phyloP scores from a whole-genome alignment of 441 rosid genomes.

The Corymbia calophylla region DNA sequence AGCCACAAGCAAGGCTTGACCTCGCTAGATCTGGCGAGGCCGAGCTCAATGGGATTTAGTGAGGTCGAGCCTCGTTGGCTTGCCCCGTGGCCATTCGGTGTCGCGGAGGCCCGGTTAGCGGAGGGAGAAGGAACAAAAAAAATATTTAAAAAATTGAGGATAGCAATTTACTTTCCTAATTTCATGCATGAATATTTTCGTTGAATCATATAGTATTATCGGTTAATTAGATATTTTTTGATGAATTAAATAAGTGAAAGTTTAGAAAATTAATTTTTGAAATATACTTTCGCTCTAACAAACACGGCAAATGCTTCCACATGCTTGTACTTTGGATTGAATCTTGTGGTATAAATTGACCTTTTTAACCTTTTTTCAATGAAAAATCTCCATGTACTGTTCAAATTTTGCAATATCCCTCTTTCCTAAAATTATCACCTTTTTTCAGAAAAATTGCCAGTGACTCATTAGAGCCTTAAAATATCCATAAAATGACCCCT shows the following conservation, averaged over 20 bases:
- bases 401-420: background rate
- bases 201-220: background rate
- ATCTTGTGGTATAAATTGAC: background rate
- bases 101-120: background rate
- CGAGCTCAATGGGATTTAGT: accelerated
- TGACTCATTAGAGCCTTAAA: background rate
- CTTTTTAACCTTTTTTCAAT: background rate
- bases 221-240: background rate
- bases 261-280: background rate
- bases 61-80: background rate
- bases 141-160: too few species aligned
- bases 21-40: background rate
- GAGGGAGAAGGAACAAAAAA: background rate
- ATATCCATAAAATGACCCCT: background rate
- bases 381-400: background rate
- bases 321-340: background rate
- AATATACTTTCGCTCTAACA: background rate
- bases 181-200: too few species aligned
- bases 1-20: background rate
- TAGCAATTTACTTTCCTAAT: background rate
- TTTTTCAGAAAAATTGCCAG: background rate
- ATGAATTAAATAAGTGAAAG: background rate
- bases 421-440: background rate
- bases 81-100: background rate
- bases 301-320: background rate